phyloP scores from a whole-genome alignment of 192 early-diverging fungal species.

The Geosiphon pyriformis region DNA sequence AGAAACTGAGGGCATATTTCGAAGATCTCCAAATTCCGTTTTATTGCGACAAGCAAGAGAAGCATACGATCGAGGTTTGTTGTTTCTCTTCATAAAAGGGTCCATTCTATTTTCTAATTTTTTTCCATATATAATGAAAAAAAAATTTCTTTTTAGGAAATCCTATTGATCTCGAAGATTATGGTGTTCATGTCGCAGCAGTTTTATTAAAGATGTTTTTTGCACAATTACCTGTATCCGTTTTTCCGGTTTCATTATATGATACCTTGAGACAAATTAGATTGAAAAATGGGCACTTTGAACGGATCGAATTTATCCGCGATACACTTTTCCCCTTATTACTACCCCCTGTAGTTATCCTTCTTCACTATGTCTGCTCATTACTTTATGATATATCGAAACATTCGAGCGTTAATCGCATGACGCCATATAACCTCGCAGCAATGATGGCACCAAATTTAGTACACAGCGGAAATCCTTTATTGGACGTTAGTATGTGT shows the following conservation, averaged over 20 bases:
- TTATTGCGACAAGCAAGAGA: constrained; percentile 61
- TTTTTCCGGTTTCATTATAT: constrained; percentile 62
- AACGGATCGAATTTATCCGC: constrained; percentile 37
- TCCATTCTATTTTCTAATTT: not conserved
- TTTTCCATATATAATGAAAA: not conserved
- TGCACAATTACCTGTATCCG: constrained; percentile 71
- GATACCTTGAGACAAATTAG: constrained; percentile 35
- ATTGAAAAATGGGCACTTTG: constrained; percentile 31
- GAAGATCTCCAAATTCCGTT: constrained; percentile 70
- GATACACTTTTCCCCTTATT: constrained; percentile 28
- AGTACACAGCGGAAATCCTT: constrained; percentile 38
- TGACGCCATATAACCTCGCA: constrained; percentile 78
- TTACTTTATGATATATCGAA: constrained; percentile 68
- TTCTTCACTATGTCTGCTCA: constrained; percentile 60
- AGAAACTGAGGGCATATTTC: constrained; percentile 77
- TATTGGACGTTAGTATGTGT: constrained; percentile 16
- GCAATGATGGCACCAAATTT: constrained; percentile 88
- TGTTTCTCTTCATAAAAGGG: not conserved
- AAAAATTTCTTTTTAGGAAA: no score
- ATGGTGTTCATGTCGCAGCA: constrained; percentile 77
- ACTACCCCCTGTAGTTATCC: constrained; percentile 47
- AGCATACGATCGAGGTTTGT: constrained; percentile 47
- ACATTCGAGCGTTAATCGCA: constrained; percentile 65
- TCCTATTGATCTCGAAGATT: constrained; percentile 52
- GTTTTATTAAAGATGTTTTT: constrained; percentile 80